These are phyloP conservation scores for Moricandia moricandioides DNA, from an alignment of 345 rosid species.

Conservation along the genomic window DNA sequence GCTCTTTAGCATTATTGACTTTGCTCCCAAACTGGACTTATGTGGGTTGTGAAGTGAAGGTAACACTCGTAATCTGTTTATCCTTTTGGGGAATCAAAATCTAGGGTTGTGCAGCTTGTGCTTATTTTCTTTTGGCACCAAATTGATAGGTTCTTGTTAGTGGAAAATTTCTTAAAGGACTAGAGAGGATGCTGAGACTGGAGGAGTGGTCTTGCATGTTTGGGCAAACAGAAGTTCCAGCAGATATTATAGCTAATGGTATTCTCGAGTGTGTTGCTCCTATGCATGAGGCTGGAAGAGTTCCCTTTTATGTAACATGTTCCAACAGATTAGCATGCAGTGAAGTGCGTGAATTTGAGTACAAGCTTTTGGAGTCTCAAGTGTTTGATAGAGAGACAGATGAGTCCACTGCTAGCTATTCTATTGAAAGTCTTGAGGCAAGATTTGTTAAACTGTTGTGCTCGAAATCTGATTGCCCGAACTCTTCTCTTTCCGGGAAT, in stretches of 20 bases:
- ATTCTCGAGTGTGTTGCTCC: slow-evolving; percentile 74
- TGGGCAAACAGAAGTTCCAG: slow-evolving; percentile 96
- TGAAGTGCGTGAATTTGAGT: slow-evolving; percentile 94
- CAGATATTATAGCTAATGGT: slow-evolving; percentile 77
- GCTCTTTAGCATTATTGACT: slow-evolving; percentile 73
- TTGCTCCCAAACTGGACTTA: slow-evolving; percentile 88
- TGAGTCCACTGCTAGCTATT: slow-evolving; percentile 17
- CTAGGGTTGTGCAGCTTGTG: too few relatives aligned
- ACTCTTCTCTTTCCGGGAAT: slow-evolving; percentile 23
- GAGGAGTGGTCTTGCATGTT: slow-evolving; percentile 93
- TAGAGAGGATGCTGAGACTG: slow-evolving; percentile 26
- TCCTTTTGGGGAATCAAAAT: slow-evolving; percentile 1
- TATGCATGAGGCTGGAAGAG: slow-evolving; percentile 60
- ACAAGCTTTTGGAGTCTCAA: slow-evolving; percentile 39
- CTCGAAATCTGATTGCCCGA: slow-evolving; percentile 36
- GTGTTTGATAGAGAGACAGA: slow-evolving; percentile 31
- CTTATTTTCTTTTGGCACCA: slow-evolving; percentile 21
- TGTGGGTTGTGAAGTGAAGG: slow-evolving; percentile 62
- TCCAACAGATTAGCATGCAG: slow-evolving; percentile 95
- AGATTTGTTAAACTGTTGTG: slow-evolving; percentile 65
- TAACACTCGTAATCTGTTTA: slow-evolving; percentile 30
- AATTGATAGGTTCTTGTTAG: slow-evolving; percentile 57
- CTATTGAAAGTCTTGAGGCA: slow-evolving; percentile 47
- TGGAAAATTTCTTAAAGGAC: slow-evolving; percentile 71
- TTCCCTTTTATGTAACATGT: slow-evolving; percentile 88